Conservation (phyloP, 495 filamentous ascomycete genomes). For the Podospora anserina region DNA sequence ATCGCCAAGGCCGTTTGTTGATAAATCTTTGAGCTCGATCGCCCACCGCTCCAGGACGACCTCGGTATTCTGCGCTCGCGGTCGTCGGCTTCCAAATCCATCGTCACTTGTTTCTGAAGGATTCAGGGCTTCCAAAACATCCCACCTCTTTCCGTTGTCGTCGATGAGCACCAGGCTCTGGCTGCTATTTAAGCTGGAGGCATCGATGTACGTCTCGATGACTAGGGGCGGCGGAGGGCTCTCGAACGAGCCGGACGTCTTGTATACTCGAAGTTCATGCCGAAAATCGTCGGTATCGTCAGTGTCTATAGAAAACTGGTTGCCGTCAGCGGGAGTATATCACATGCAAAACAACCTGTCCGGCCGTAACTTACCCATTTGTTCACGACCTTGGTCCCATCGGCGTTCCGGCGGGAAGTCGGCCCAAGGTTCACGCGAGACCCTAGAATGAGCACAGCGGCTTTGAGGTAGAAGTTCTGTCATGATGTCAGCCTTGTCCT, state of each 20-base stretch:
- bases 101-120: constrained; percentile 57
- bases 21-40: constrained; percentile 64
- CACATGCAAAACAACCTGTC: no score
- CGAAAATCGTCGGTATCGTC: constrained; percentile 85
- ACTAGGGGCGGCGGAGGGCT: constrained; percentile 80
- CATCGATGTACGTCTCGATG: constrained; percentile 87
- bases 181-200: constrained; percentile 71
- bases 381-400: constrained; percentile 61
- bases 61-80: constrained; percentile 51
- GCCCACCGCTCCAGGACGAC: constrained; percentile 89
- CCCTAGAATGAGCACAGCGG: constrained; percentile 78
- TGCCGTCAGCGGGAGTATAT: neutral
- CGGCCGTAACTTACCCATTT: constrained; percentile 73
- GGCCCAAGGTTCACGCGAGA: constrained; percentile 69
- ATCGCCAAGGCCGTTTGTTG: constrained; percentile 52
- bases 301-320: constrained; percentile 87
- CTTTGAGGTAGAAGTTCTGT: constrained; percentile 89
- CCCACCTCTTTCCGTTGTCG: constrained; percentile 85
- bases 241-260: constrained; percentile 67
- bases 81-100: constrained; percentile 34
- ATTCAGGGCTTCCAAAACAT: constrained; percentile 79
- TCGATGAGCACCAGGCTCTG: constrained; percentile 86
- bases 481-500: constrained; percentile 7
- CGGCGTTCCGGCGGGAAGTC: constrained; percentile 50
- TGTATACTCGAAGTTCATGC: constrained; percentile 78